Base-by-base conservation (phyloP, 2,329 filamentous ascomycete genomes). In the Arthroderma sp. region DNA sequence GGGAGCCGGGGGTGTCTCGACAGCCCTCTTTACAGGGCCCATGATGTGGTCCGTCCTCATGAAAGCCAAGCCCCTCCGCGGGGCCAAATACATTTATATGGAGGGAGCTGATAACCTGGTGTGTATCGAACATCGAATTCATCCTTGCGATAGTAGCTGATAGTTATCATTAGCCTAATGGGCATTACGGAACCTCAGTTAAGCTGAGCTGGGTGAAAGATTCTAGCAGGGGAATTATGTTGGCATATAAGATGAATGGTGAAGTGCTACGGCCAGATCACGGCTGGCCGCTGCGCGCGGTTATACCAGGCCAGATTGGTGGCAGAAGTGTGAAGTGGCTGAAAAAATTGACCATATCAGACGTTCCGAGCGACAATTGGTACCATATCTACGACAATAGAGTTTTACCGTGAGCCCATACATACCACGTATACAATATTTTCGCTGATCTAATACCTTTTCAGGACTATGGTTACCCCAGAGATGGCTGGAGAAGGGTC, bases 371-470 rank as follows among this genome's bases (percentile, higher is more conserved):
- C 57, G 81, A 89, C 50, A 94, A 93, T 57, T 94, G 86, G 85
- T 94, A 94, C 56, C 88, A 95, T 61, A 86, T 93, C 50, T 88
- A 91, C 62, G 88, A 95, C 61, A 95, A 95, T 59, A 72, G 86
- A 47, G 86, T 95, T 1, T 66, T 95, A 34, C 88, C 88, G 52
- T 73, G 54, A 57, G 68, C 38, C 3, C 3, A 3, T 3, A 28
- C 32, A 4, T 36, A 6, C 2, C 7, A 22, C 15, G 15, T 27
- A 11, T 4, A 10, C 34, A 33, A 3, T 5, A 29, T 48, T 51
- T 27, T 49, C 48, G 48, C 4, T 30, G 6, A 38, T 31, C 15
- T 22, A 22, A 37, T 36, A 5, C 22, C 6, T 5, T 6, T 29
- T 32, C 15, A 73, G 69, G 4, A 94, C 86, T 0, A 88, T 80